Evolutionary conservation across 345 rosid genomes (phyloP).

Genomic region (Geranium rotundifolium): DNA sequence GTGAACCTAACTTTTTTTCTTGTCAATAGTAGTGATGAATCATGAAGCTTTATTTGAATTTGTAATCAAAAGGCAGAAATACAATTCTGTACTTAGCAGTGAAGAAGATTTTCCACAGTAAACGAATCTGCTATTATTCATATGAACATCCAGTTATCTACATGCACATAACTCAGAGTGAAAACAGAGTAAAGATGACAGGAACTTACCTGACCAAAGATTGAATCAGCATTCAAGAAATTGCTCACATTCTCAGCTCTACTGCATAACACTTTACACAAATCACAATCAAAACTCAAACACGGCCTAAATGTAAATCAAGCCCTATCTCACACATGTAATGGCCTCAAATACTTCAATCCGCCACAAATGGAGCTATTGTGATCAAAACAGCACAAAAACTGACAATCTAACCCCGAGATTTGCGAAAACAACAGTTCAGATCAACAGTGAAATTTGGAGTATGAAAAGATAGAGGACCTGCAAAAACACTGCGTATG

Average conservation of each 20-base stretch:
- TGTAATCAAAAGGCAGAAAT: too few species aligned
- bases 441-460: background rate
- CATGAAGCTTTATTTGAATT: too few species aligned
- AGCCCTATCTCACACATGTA: background rate
- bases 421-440: background rate
- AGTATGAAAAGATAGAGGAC: constrained; percentile 22
- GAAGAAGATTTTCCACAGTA: too few species aligned
- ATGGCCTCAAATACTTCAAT: background rate
- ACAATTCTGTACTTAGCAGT: too few species aligned
- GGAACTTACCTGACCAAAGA: constrained; percentile 72
- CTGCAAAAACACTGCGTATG: constrained; percentile 69
- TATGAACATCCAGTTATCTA: background rate
- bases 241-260: constrained; percentile 88
- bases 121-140: too few species aligned
- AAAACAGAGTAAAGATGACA: background rate
- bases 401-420: background rate
- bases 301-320: background rate
- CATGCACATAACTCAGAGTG: background rate
- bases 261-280: constrained; percentile 50
- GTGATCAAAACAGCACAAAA: constrained; percentile 3
- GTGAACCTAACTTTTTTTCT: too few species aligned
- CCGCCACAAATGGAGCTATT: background rate
- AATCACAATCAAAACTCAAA: background rate
- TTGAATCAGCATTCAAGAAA: constrained; percentile 62
- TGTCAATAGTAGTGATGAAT: too few species aligned